Conservation (phyloP, 75 land plant species). For the Larix kaempferi region DNA sequence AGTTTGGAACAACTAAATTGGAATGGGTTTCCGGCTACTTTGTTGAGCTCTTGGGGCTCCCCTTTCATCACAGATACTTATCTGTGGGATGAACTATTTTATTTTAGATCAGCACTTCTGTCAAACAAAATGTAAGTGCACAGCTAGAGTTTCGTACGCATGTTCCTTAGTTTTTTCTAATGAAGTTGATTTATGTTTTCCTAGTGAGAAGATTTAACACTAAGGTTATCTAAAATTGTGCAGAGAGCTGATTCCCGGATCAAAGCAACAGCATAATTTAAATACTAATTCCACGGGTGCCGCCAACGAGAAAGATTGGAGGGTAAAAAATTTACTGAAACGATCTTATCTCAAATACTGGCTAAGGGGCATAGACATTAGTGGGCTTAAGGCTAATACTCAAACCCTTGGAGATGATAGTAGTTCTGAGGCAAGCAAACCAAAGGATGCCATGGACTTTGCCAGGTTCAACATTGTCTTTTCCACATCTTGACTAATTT, state of each 20-base stretch:
- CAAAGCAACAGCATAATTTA: constrained; percentile 1
- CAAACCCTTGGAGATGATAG: constrained; percentile 12
- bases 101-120: too few relatives aligned
- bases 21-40: too few relatives aligned
- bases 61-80: too few relatives aligned
- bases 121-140: neutral
- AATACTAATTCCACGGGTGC: constrained; percentile 3
- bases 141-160: neutral
- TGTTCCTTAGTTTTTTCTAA: neutral
- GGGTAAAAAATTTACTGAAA: constrained; percentile 44
- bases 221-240: neutral
- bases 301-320: constrained; percentile 39
- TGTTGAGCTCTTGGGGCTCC: too few relatives aligned
- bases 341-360: constrained; percentile 58
- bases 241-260: constrained; percentile 2
- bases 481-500: neutral
- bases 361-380: constrained; percentile 39
- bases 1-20: too few relatives aligned
- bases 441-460: constrained; percentile 42
- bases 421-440: constrained; percentile 15
- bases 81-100: too few relatives aligned
- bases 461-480: constrained; percentile 51
- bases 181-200: neutral
- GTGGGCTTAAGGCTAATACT: constrained; percentile 27
- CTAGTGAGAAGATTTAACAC: neutral